phyloP scores from a whole-genome alignment of 345 rosid species.

The Eucalyptus fibrosa region DNA sequence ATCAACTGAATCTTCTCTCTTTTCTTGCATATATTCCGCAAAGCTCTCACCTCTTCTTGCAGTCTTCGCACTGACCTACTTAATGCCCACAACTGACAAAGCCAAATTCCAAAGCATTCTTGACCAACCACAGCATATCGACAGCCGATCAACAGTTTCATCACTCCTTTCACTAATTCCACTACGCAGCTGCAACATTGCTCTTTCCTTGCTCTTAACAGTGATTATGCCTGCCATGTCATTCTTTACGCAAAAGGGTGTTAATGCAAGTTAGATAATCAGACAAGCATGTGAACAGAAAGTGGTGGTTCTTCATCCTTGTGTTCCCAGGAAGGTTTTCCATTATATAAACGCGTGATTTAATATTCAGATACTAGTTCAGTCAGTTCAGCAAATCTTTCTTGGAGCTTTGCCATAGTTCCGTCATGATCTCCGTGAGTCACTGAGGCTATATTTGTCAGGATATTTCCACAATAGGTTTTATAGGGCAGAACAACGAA shows the following conservation, averaged over 20 bases:
- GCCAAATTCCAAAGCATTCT: not conserved
- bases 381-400: too few species aligned
- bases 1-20: not conserved
- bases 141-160: not conserved
- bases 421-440: too few species aligned
- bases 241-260: constrained; percentile 33
- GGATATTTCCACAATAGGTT: too few species aligned
- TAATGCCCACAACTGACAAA: not conserved
- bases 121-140: not conserved
- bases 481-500: too few species aligned
- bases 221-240: constrained; percentile 32
- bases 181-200: constrained; percentile 34
- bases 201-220: constrained; percentile 45
- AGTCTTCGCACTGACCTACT: not conserved
- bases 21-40: not conserved
- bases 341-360: too few species aligned
- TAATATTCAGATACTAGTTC: too few species aligned
- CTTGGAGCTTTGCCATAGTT: too few species aligned
- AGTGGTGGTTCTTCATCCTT: not conserved
- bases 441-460: too few species aligned
- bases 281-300: not conserved
- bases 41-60: not conserved
- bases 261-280: not conserved
- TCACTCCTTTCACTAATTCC: constrained; percentile 40
- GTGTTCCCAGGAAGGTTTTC: too few species aligned